Evolutionary conservation across 2,329 filamentous ascomycete genomes (phyloP).

Genomic region (Parascedosporium putredinis): DNA sequence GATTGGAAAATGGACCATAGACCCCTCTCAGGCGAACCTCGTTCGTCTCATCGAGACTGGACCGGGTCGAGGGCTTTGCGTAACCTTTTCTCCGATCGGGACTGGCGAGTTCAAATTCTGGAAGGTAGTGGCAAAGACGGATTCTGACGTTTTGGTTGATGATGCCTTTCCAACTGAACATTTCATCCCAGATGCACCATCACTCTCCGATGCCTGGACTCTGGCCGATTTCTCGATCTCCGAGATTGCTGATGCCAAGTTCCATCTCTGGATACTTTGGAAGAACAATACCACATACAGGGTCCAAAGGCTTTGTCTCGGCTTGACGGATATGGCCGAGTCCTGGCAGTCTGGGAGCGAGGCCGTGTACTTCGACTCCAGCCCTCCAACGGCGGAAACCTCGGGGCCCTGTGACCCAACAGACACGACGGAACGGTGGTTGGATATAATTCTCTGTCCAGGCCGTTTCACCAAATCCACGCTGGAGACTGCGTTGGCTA

Average conservation of each 20-base stretch:
- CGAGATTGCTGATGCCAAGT: slow-evolving; percentile 39
- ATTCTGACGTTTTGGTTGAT: slow-evolving; percentile 52
- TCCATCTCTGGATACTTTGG: slow-evolving; percentile 68
- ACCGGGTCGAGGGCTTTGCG: slow-evolving; percentile 46
- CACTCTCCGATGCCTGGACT: slow-evolving; percentile 67
- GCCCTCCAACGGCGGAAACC: slow-evolving; percentile 41
- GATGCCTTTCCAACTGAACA: slow-evolving; percentile 58
- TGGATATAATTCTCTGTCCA: slow-evolving; percentile 71
- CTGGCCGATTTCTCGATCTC: slow-evolving; percentile 65
- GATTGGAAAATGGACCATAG: slow-evolving; percentile 62
- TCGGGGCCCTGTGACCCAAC: slow-evolving; percentile 54
- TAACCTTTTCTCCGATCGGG: slow-evolving; percentile 81
- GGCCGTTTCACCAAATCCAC: slow-evolving; percentile 71
- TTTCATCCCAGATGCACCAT: slow-evolving; percentile 50
- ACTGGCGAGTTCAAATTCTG: slow-evolving; percentile 93
- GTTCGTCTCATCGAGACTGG: slow-evolving; percentile 57
- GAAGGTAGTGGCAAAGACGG: slow-evolving; percentile 56
- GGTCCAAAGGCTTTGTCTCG: slow-evolving; percentile 63
- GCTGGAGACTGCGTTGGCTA: slow-evolving; percentile 70
- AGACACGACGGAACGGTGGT: slow-evolving; percentile 74
- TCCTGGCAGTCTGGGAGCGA: slow-evolving; percentile 64
- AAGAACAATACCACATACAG: slow-evolving; percentile 75
- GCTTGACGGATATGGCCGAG: slow-evolving; percentile 49
- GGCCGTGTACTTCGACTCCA: slow-evolving; percentile 51
- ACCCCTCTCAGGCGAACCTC: slow-evolving; percentile 67